Evolutionary conservation across 805 yeast genomes (phyloP).

Genomic region (Ascoidea tarda): DNA sequence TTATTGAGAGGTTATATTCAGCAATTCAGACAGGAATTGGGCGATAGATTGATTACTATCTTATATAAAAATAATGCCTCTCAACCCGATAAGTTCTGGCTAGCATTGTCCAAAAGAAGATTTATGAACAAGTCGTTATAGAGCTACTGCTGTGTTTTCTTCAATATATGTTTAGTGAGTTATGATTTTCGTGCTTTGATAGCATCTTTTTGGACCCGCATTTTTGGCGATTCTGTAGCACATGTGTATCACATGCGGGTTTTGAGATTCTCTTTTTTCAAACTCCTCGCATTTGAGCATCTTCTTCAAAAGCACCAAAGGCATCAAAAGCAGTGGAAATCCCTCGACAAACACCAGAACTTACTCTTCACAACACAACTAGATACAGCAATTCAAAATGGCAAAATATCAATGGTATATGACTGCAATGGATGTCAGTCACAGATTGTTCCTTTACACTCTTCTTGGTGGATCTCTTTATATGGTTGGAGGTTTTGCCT

Average conservation of each 20-base stretch:
- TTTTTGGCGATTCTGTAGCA: not conserved
- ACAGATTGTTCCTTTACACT: constrained; percentile 57
- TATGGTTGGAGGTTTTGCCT: constrained; percentile 10
- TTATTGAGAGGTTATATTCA: constrained; percentile 68
- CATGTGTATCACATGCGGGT: not conserved
- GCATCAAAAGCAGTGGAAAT: no score
- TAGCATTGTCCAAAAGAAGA: constrained; percentile 87
- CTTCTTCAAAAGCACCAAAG: no score
- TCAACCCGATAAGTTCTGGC: constrained; percentile 83
- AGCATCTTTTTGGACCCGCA: not conserved
- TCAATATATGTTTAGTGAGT: no score
- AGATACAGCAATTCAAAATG: constrained; percentile 15
- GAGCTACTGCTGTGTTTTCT: not conserved
- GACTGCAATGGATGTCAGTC: constrained; percentile 55
- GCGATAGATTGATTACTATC: constrained; percentile 62
- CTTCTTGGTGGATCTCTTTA: constrained; percentile 38
- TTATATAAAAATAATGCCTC: constrained; percentile 46
- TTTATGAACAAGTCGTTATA: constrained; percentile 86
- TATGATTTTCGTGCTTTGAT: no score
- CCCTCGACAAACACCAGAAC: no score
- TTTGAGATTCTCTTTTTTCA: no score
- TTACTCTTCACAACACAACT: no score
- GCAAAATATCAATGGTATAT: constrained; percentile 62
- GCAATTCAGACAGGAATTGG: constrained; percentile 92
- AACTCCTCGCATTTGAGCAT: no score